Evolutionary conservation across 345 rosid genomes (phyloP), one percentile per base, ranked within the genome.

Genomic region (Lepidium africanum): DNA sequence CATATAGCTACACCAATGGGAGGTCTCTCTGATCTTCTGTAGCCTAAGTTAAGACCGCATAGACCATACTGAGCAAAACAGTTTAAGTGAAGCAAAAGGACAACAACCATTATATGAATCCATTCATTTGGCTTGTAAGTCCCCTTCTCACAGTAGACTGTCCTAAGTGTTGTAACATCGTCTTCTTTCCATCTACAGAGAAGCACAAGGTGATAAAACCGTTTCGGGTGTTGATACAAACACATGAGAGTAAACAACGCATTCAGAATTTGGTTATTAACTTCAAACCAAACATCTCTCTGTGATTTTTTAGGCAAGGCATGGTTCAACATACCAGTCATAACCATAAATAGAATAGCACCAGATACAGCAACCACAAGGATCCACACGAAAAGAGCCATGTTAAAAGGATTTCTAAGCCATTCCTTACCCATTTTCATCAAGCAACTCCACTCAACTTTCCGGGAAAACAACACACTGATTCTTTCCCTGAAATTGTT

Each of bases 31-130:
- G 96, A 90, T 83, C 99, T 90, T 70, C 57, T 86, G 74, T 77
- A 93, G 5, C 97, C 97, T 66, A 85, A 54, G 69, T 93, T 93
- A 21, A 93, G 82, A 73, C 97, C 83, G 15, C 99, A 93, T 2
- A 93, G 83, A 0, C 81, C 97, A 60, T 93, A 93, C 68, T 90
- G 97, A 41, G 99, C 94, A 41, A 93, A 93, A 77, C 99, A 93
- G 59, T 93, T 93, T 4, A 90, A 36, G 72, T 93, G 87, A 43
- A 93, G 95, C 65, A 93, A 77, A 57, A 85, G 48, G 39, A 87
- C 87, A 19, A 93, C 96, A 7, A 85, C 87, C 95, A 90, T 84
- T 83, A 93, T 88, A 59, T 90, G 97, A 1, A 81, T 73, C 97
- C 96, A 80, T 59, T 90, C 97, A 35, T 88, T 85, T 6, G 97